Evolutionary conservation across 306 rosid species (phyloP).

Genomic region (Bauhinia variegata): DNA sequence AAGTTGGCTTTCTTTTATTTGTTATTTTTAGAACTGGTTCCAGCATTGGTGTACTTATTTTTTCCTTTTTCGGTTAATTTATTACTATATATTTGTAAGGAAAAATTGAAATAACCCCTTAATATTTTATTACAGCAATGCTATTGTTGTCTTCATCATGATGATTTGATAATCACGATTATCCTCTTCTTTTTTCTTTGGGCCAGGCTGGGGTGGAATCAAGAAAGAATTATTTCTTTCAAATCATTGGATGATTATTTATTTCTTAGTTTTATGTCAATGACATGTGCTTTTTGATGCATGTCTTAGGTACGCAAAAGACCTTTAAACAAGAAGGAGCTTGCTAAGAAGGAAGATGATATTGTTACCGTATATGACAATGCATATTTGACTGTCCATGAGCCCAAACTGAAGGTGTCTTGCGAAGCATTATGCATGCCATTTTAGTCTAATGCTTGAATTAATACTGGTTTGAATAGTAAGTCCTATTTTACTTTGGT

Average conservation of each 20-base stretch:
- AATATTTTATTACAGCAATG: too few species aligned
- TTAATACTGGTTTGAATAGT: conserved; percentile 22
- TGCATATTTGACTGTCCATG: conserved; percentile 78
- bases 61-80: too few species aligned
- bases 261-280: background rate
- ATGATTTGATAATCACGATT: too few species aligned
- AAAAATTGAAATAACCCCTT: too few species aligned
- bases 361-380: conserved; percentile 74
- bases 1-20: background rate
- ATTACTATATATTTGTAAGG: too few species aligned
- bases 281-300: conserved; percentile 25
- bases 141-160: too few species aligned
- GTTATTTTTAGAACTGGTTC: background rate
- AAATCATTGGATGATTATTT: conserved; percentile 15
- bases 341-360: conserved; percentile 92
- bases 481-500: background rate
- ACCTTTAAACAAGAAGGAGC: conserved; percentile 95
- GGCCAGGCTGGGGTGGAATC: too few species aligned
- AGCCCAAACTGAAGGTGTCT: conserved; percentile 87
- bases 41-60: too few species aligned
- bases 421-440: conserved; percentile 20
- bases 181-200: too few species aligned
- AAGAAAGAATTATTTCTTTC: background rate
- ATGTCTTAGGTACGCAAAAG: conserved; percentile 85
- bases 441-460: conserved; percentile 30